Percentiles rank a stretch among this genome's conserved stretches.
Conservation (phyloP, 768 basidiomycete genomes). For the Krasilnikovozyma curviuscula region DNA sequence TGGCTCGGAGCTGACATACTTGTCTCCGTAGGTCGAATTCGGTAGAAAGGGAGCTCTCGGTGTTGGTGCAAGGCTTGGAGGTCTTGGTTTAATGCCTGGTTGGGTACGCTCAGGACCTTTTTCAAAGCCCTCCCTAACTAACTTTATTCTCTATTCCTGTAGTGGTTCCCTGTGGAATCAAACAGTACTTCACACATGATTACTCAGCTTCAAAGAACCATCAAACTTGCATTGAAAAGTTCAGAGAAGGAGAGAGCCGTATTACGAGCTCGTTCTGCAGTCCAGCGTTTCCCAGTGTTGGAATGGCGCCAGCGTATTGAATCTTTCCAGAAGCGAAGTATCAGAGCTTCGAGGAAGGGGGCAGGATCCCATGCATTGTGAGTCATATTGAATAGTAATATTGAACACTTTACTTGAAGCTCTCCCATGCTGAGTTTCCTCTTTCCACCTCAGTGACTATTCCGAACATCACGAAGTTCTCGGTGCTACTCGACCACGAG, state of each 20-base stretch:
- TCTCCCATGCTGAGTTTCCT: no score
- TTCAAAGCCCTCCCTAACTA: neutral
- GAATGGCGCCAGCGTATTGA: constrained; percentile 96
- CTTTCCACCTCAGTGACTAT: neutral
- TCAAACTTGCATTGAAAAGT: constrained; percentile 82
- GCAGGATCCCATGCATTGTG: constrained; percentile 8
- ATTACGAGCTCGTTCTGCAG: constrained; percentile 75
- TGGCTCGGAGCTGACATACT: no score
- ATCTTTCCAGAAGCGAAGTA: constrained; percentile 77
- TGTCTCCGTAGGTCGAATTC: constrained; percentile 43
- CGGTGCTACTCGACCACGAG: no score
- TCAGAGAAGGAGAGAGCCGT: constrained; percentile 77
- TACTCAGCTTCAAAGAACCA: constrained; percentile 80
- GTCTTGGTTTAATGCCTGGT: constrained; percentile 90
- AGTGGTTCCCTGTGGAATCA: constrained; percentile 97
- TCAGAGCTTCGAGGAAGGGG: constrained; percentile 26
- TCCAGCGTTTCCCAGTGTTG: constrained; percentile 91
- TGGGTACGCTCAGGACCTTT: constrained; percentile 43
- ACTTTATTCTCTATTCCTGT: neutral
- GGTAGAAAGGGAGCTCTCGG: constrained; percentile 90
- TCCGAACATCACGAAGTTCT: no score
- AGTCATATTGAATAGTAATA: no score
- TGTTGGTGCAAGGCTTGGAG: constrained; percentile 81
- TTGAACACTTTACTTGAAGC: no score
- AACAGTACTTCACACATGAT: constrained; percentile 68